Evolutionary conservation across 441 rosid species (phyloP).

Genomic region (Brassica balearica): DNA sequence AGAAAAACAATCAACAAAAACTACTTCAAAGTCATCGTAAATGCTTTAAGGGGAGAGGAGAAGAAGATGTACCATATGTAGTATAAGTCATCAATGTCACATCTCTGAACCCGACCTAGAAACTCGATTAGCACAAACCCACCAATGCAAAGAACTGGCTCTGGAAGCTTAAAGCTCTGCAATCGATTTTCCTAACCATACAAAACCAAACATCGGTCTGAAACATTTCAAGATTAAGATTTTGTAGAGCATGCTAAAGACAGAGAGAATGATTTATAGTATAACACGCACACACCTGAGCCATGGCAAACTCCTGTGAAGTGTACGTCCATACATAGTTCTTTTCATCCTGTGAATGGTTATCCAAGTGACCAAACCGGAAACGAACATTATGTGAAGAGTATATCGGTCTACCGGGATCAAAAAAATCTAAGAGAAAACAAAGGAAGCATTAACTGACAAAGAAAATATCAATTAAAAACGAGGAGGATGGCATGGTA

Average conservation of each 20-base stretch:
- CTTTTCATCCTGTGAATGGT: background rate
- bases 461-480: too few species aligned
- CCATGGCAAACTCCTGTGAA: background rate
- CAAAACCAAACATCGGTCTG: too few species aligned
- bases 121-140: constrained; percentile 84
- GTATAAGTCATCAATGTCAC: constrained; percentile 73
- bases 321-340: background rate
- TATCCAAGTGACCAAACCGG: constrained; percentile 64
- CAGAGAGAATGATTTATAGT: background rate
- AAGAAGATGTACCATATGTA: constrained; percentile 72
- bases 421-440: background rate
- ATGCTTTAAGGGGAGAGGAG: background rate
- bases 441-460: background rate
- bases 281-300: constrained; percentile 1
- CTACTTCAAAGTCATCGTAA: constrained; percentile 2
- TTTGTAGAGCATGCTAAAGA: background rate
- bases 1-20: constrained; percentile 4
- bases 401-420: constrained; percentile 52
- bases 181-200: constrained; percentile 62
- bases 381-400: constrained; percentile 79
- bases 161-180: constrained; percentile 87
- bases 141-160: constrained; percentile 86
- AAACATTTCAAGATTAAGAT: too few species aligned
- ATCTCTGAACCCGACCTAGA: constrained; percentile 85
- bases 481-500: background rate